These are phyloP conservation scores for Fusarium staphyleae DNA, from an alignment of 2,329 filamentous ascomycete species.

Conservation along the genomic window DNA sequence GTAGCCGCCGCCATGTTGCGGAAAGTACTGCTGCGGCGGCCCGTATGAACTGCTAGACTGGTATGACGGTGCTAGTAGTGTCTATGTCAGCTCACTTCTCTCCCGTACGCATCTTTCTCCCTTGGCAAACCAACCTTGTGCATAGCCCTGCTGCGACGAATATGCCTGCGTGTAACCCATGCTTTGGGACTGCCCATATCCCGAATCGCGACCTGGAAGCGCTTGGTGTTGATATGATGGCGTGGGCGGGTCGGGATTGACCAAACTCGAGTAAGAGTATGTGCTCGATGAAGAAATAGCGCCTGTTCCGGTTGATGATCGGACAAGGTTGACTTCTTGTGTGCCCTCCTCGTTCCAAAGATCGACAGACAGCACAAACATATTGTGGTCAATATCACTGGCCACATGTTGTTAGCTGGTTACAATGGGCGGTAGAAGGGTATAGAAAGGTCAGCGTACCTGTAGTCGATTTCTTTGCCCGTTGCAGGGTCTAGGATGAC, in stretches of 20 bases:
- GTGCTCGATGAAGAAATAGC: slow-evolving; percentile 84
- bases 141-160: slow-evolving; percentile 42
- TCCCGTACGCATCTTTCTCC: not conserved
- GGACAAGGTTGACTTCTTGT: slow-evolving; percentile 71
- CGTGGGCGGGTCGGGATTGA: slow-evolving; percentile 45
- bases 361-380: slow-evolving; percentile 69
- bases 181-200: slow-evolving; percentile 41
- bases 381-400: slow-evolving; percentile 50
- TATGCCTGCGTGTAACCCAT: slow-evolving; percentile 47
- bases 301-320: slow-evolving; percentile 69
- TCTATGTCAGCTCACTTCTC: slow-evolving; percentile 3
- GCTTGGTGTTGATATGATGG: slow-evolving; percentile 46
- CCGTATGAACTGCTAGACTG: slow-evolving; percentile 45
- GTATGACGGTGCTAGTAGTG: slow-evolving; percentile 42
- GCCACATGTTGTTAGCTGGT: slow-evolving; percentile 10
- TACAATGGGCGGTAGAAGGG: not conserved
- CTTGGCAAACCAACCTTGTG: slow-evolving; percentile 41
- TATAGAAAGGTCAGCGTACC: slow-evolving; percentile 59
- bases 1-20: slow-evolving; percentile 44
- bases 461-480: slow-evolving; percentile 82
- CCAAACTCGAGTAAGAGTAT: slow-evolving; percentile 70
- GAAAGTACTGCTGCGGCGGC: slow-evolving; percentile 49
- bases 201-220: slow-evolving; percentile 48
- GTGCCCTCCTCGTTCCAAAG: slow-evolving; percentile 71
- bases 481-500: slow-evolving; percentile 77